Evolutionary conservation across 495 filamentous ascomycete genomes (phyloP), one percentile per base, ranked within the genome.

Genomic region (Talaromyces adpressus): DNA sequence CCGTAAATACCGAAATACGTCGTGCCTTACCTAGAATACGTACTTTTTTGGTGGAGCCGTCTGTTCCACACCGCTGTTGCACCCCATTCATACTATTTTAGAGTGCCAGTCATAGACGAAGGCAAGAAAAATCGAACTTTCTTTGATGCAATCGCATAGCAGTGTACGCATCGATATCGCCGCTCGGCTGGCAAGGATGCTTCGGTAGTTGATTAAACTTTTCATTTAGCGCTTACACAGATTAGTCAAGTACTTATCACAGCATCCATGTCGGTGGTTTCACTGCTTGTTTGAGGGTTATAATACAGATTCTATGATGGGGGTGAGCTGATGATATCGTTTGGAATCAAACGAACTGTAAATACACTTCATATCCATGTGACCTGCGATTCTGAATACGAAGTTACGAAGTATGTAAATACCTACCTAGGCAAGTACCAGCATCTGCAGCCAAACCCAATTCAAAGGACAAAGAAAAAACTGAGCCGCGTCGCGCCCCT

Each of bases 401-500:
- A 41, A 36, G 32, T 36, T 11, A 41, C 36, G 36, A 41, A n/a
- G n/a, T 51, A 18, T 51, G 49, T 53, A 23, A 53, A 20, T 53
- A 22, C 49, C 49, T 53, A 53, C 49, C 49, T 53, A 25, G 49
- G 49, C 49, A 56, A 56, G 52, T 56, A 18, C 22, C 12, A 5
- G 52, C 20, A 11, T 56, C 52, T 53, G 49, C n/a, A 25, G 45
- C n/a, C 45, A 49, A 49, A 56, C 52, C 27, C 14, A 29, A 56
- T 29, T 56, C 52, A 11, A 27, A 56, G 16, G 52, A 56, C 52
- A n/a, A 56, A n/a, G 6, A 14, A 29, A 20, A 22, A 8, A 53
- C 22, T 8, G 20, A 56, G 52, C 52, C 52, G 52, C 52, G 52
- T 56, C 27, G 52, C 52, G 52, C 52, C 52, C 52, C 52, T 56